Percentiles rank a stretch among this genome's conserved stretches.
These are phyloP conservation scores for Paspalum notatum DNA, from an alignment of 176 grass and related monocot species.

Conservation along the genomic window DNA sequence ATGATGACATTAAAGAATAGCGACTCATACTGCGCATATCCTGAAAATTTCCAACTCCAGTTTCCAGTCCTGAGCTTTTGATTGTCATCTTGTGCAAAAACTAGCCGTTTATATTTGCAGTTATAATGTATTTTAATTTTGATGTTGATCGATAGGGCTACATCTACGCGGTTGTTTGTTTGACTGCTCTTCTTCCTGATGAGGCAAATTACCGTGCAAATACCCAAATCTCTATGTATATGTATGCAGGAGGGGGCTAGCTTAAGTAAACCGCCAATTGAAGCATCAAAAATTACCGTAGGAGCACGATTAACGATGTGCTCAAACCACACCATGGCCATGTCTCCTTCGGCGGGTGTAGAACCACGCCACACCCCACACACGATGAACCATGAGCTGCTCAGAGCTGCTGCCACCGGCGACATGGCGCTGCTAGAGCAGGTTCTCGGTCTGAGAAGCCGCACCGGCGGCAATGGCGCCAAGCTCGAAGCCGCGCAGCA, in stretches of 20 bases:
- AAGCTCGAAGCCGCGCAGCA: neutral
- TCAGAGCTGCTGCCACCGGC: conserved; percentile 13
- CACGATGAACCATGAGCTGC: conserved; percentile 40
- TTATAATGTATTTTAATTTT: neutral
- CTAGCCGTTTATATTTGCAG: neutral
- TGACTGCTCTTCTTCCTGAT: conserved; percentile 13
- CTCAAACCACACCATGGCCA: conserved; percentile 33
- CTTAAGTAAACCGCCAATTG: neutral
- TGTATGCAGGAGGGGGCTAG: neutral
- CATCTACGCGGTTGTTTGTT: conserved; percentile 30
- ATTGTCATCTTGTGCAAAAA: neutral
- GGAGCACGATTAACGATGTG: conserved; percentile 1
- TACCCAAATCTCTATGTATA: neutral
- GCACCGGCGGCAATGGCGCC: neutral
- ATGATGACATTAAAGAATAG: neutral
- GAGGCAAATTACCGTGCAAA: conserved; percentile 12
- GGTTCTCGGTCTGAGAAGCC: neutral
- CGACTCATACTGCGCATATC: neutral
- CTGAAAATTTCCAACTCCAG: neutral
- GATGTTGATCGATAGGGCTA: neutral
- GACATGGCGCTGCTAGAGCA: conserved; percentile 20
- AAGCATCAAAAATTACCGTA: neutral
- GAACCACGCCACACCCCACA: conserved; percentile 23
- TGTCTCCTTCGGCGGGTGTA: conserved; percentile 24
- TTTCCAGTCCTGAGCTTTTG: neutral